phyloP scores from a whole-genome alignment of 2,329 filamentous ascomycete species.

The Didymella arachidicola region DNA sequence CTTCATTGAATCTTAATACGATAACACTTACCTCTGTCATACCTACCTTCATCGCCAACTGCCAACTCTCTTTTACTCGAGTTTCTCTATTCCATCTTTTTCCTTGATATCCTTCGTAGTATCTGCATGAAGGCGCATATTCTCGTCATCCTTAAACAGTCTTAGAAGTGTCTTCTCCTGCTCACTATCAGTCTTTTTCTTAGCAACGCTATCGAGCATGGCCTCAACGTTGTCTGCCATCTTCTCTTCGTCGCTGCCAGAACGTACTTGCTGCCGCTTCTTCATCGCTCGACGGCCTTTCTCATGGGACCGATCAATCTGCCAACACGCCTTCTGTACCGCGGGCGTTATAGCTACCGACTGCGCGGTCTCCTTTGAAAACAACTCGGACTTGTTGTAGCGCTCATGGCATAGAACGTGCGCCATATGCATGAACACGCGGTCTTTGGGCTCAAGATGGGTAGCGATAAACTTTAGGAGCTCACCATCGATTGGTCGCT shows the following conservation, averaged over 20 bases:
- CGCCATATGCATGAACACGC: slow-evolving; percentile 3
- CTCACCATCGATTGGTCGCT: not conserved
- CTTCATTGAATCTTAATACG: not conserved
- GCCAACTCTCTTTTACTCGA: not conserved
- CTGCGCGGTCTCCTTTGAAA: not conserved
- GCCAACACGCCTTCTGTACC: slow-evolving; percentile 1
- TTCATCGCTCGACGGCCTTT: no score
- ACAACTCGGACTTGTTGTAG: not conserved
- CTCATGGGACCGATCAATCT: slow-evolving; percentile 5
- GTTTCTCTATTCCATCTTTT: not conserved
- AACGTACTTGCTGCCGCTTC: no score
- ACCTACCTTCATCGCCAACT: not conserved
- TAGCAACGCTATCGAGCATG: not conserved
- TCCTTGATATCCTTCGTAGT: not conserved
- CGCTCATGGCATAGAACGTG: slow-evolving; percentile 10
- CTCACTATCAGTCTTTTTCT: not conserved
- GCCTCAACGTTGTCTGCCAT: not conserved
- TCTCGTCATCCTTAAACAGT: not conserved
- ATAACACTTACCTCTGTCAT: not conserved
- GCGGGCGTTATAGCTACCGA: slow-evolving; percentile 1
- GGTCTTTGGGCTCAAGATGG: not conserved
- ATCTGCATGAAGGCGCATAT: not conserved
- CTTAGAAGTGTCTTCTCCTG: not conserved
- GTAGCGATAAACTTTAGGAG: not conserved
- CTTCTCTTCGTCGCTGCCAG: not conserved